Evolutionary conservation across 345 rosid species (phyloP), one percentile per base, ranked within the genome.

Genomic region (Jatropha curcas): DNA sequence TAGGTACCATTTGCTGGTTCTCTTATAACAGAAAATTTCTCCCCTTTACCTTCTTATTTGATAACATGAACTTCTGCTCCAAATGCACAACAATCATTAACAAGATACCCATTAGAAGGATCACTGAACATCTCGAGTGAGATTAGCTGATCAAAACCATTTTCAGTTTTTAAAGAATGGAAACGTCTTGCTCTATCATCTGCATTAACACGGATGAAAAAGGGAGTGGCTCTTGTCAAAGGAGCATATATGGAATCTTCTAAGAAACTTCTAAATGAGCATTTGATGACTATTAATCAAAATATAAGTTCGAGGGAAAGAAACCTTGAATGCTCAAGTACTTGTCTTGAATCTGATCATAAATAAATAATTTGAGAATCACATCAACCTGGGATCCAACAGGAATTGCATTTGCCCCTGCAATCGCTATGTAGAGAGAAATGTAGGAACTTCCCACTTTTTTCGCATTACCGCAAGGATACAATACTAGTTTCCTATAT

Each of bases 21-120:
- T 19, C 17, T 68, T 0, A 37, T 35, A 37, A 53, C 2, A 11
- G 50, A 68, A 4, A 68, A 7, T 9, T 37, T 14, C 30, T 68
- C 60, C 20, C 61, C 72, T 53, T 68, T 34, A 2, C 48, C 72
- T 53, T 37, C 16, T 22, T 0, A 12, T 6, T 60, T 35, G 16
- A 60, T 22, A 14, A 61, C 46, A 48, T 60, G 48, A 45, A 61
- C 75, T 45, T 60, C 74, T n/a, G 9, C 67, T 9, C 75, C 75
- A 16, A 71, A 61, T 12, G 33, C 67, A 6, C 75, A 45, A 16
- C 60, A 71, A 71, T 71, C 67, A 12, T 62, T 68, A 7, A 60
- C 17, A 8, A 71, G 45, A 52, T 71, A 71, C 2, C 75, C 75
- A 48, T 71, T 71, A 6, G 30, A 30, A 12, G 68, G 2, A 16